These are phyloP conservation scores for Aureobasidium mangrovei DNA, from an alignment of 2,329 filamentous ascomycete species.

Conservation along the genomic window DNA sequence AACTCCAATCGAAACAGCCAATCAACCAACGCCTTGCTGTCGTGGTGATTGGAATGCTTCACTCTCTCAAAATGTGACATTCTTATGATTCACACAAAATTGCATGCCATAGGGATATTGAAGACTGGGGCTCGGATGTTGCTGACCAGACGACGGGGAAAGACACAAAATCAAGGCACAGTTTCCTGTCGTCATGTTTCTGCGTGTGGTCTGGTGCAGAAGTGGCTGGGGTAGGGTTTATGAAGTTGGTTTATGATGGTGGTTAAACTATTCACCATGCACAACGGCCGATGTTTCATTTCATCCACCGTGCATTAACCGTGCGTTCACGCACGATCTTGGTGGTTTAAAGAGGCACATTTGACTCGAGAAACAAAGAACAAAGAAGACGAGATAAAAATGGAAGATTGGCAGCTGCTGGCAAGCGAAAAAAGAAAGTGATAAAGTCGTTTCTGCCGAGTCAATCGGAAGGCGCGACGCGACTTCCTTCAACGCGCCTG, in stretches of 20 bases:
- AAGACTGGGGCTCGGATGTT: neutral
- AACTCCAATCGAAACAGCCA: constrained; percentile 1
- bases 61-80: neutral
- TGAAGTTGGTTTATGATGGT: neutral
- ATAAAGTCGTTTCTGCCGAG: too few relatives aligned
- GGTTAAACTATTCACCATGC: constrained; percentile 10
- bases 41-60: constrained; percentile 11
- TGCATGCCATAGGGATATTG: neutral
- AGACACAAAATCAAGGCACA: neutral
- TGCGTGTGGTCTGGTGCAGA: neutral
- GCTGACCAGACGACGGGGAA: neutral
- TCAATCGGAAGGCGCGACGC: too few relatives aligned
- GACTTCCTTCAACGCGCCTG: neutral
- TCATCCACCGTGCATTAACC: neutral
- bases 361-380: too few relatives aligned
- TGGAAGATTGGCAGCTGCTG: neutral
- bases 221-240: constrained; percentile 10
- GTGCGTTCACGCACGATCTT: neutral
- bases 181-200: constrained; percentile 7
- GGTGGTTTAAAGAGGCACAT: neutral
- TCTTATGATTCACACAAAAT: neutral
- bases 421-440: too few relatives aligned
- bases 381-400: too few relatives aligned
- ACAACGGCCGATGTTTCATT: neutral
- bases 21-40: constrained; percentile 11